Evolutionary conservation across 2,329 filamentous ascomycete species (phyloP).

Genomic region (Trichophaea hybrida): DNA sequence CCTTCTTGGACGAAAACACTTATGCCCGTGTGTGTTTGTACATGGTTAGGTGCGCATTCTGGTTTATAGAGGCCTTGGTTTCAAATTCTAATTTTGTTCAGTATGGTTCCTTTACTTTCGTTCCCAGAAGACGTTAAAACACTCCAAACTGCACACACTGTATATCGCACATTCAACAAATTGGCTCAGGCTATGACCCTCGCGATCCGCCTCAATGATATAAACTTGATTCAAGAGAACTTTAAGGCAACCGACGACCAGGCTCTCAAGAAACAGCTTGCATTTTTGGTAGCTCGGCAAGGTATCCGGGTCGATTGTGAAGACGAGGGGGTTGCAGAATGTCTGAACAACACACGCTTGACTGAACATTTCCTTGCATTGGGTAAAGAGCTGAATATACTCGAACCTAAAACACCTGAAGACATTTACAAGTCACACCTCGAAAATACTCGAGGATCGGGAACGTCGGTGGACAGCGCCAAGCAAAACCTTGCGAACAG

Average conservation of each 20-base stretch:
- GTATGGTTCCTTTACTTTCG: conserved; percentile 94
- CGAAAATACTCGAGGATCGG: conserved; percentile 71
- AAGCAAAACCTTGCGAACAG: conserved; percentile 89
- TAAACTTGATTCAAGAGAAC: conserved; percentile 64
- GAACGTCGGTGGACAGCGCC: conserved; percentile 88
- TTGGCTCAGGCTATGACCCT: conserved; percentile 86
- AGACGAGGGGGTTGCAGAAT: conserved; percentile 62
- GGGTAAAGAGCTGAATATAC: conserved; percentile 88
- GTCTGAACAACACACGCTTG: conserved; percentile 72
- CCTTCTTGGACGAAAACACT: conserved; percentile 85
- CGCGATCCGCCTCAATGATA: conserved; percentile 83
- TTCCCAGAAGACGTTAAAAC: conserved; percentile 97
- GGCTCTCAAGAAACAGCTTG: conserved; percentile 79
- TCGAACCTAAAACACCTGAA: conserved; percentile 91
- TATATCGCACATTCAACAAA: conserved; percentile 88
- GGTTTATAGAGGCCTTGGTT: background rate
- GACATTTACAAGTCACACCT: conserved; percentile 99
- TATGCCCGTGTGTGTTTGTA: conserved; percentile 89
- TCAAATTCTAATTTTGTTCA: conserved; percentile 21
- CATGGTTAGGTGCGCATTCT: conserved; percentile 54
- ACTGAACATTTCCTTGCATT: conserved; percentile 87
- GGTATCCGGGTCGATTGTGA: conserved; percentile 72
- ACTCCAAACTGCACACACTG: conserved; percentile 77
- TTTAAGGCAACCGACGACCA: conserved; percentile 63
- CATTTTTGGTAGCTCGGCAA: conserved; percentile 82